Conservation (phyloP, 495 filamentous ascomycete species). For the Aspergillus campestris region DNA sequence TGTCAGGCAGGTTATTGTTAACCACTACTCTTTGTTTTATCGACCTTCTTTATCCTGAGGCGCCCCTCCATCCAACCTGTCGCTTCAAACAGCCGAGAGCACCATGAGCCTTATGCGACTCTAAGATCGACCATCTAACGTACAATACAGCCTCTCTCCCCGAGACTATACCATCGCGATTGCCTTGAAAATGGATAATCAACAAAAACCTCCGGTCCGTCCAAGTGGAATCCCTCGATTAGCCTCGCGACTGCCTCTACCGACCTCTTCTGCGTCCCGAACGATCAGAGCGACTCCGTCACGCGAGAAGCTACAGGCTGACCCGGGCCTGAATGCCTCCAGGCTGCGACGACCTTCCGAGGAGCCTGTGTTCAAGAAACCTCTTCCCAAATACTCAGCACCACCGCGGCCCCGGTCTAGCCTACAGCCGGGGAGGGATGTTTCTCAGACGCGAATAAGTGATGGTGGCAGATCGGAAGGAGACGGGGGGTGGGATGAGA, state of each 20-base stretch:
- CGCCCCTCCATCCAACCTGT: too few species aligned
- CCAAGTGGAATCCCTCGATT: constrained; percentile 36
- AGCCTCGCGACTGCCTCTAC: constrained; percentile 35
- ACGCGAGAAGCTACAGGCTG: constrained; percentile 33
- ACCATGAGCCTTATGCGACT: not conserved
- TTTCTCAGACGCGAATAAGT: constrained; percentile 9
- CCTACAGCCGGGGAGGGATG: constrained; percentile 9
- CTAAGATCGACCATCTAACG: not conserved
- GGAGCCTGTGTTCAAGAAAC: constrained; percentile 33
- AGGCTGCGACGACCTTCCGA: constrained; percentile 34
- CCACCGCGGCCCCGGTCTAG: constrained; percentile 15
- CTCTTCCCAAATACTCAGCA: constrained; percentile 20
- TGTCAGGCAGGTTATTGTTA: too few species aligned
- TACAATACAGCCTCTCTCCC: not conserved
- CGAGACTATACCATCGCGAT: not conserved
- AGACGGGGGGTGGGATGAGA: constrained; percentile 8
- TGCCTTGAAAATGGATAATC: constrained; percentile 25
- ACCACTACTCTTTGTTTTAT: too few species aligned
- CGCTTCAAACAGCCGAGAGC: not conserved
- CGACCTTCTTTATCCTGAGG: too few species aligned
- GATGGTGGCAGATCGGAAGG: constrained; percentile 12
- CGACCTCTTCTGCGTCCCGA: constrained; percentile 26
- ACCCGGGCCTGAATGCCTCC: constrained; percentile 29
- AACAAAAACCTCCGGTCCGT: constrained; percentile 19
- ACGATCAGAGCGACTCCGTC: constrained; percentile 38